Base-by-base conservation (phyloP, 2,329 filamentous ascomycete genomes). In the Neofusicoccum parvum region DNA sequence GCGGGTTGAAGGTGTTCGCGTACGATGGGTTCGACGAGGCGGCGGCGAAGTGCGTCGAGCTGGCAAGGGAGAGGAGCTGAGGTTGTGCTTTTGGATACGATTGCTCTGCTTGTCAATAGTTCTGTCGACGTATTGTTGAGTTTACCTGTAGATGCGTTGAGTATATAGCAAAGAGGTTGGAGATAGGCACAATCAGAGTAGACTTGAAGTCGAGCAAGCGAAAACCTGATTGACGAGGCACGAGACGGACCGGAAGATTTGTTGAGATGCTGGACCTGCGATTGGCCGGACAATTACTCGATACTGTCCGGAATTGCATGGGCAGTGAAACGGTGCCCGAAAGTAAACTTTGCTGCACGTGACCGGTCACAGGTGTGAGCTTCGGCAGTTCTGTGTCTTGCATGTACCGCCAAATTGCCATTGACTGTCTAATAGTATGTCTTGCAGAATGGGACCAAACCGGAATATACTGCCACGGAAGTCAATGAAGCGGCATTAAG, bases 11-110 rank as follows among this genome's bases (percentile, higher is more conserved):
- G 39, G 78, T 94, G 62, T 86, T 87, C 75, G 90, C 89, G 0
- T 92, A 88, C 78, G 90, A 92, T 76, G 87, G 87, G 68, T 92
- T 92, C 73, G 88, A 91, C 67, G 88, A 90, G 74, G 91, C 91
- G 0, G 89, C 88, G 1, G 81, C 80, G 64, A 89, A 90, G 75
- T 89, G 86, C 1, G 86, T 91, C 41, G 83, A 86, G 72, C 75
- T 90, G 67, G 84, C 85, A 5, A 67, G 54, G 48, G 54, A 39
- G 50, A 37, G 39, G 27, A 41, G 17, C 17, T 51, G 49, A 54
- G 20, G 39, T 32, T 50, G 20, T 45, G 27, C n/a, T 46, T 9
- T 20, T n/a, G 39, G 41, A 7, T 10, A 20, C 14, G 17, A 3
- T 43, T 56, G 34, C 39, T 39, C 5, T 53, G n/a, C n/a, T 11